Conservation (phyloP, 1,139 yeast genomes). For the Saccharomyces hybrid region DNA sequence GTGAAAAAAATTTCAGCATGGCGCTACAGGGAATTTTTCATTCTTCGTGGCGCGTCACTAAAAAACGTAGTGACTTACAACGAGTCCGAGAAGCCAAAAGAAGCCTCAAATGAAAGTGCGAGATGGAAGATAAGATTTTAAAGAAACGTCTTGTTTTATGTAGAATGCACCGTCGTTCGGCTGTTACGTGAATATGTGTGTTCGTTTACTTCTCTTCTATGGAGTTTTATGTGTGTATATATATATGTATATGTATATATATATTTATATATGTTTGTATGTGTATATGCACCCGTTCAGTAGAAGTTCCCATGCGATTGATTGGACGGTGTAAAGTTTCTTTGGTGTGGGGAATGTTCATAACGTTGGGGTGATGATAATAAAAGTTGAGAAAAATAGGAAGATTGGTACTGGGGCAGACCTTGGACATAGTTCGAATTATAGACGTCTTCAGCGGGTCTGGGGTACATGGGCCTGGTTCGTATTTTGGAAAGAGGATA, state of each 20-base stretch:
- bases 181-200: too few species aligned
- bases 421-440: not conserved
- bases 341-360: not conserved
- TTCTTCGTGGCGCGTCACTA: not conserved
- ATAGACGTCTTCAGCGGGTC: not conserved
- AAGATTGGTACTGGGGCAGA: not conserved
- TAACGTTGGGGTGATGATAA: not conserved
- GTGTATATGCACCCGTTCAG: not conserved
- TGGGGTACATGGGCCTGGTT: not conserved
- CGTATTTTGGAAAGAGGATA: not conserved
- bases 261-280: not conserved
- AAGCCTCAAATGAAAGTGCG: too few species aligned
- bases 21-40: not conserved
- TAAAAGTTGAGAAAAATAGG: not conserved
- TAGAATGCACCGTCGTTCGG: too few species aligned
- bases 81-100: too few species aligned
- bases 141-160: not conserved
- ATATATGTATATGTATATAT: not conserved
- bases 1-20: not conserved
- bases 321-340: not conserved
- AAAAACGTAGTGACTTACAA: not conserved
- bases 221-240: too few species aligned
- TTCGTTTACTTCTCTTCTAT: too few species aligned
- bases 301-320: not conserved
- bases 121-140: too few species aligned